Evolutionary conservation across 73 alveolate species (phyloP), one percentile per base, ranked within the genome.

Genomic region (Uronychia binucleata): DNA sequence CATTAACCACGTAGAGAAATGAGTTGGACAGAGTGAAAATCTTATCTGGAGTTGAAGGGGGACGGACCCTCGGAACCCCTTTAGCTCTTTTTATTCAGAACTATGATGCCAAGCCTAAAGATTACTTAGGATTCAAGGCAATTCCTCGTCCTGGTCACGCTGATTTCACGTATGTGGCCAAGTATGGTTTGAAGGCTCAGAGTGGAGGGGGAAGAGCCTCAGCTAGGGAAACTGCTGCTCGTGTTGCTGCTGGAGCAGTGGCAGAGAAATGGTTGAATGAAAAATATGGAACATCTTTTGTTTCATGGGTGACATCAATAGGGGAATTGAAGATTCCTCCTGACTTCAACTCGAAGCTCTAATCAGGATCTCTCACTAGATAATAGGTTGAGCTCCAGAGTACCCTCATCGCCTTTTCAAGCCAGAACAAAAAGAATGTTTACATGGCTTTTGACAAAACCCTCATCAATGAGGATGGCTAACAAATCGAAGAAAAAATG

Each of bases 121-220:
- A 80, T 59, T 78, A 77, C 35, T 5, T 31, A 57, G 28, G 34
- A 28, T 77, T 86, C 86, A 26, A n/a, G 1, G 67, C 82, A 1
- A 82, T 91, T 13, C 96, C 98, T 13, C 77, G 98, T 29, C 98
- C 98, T 0, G 98, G 98, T 8, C 98, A 95, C 77, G 98, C 98
- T 0, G 98, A 95, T 82, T 94, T 83, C 82, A 93, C 98, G 11
- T 95, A 95, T 81, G 82, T 86, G 82, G 80, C 83, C 75, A 95
- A 95, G 83, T 95, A 95, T 33, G 97, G 96, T 31, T 80, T 91
- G 27, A 91, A 93, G 27, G 96, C 97, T 34, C 87, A 91, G 58
- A 83, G 94, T 59, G 99, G 99, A 19, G 99, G 99, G 0, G 99
- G 99, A 80, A 90, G 99, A 33, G 90, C 98, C 46, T 84, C 95